Evolutionary conservation across 169 alveolate species (phyloP).

Genomic region (Babesia ovata): DNA sequence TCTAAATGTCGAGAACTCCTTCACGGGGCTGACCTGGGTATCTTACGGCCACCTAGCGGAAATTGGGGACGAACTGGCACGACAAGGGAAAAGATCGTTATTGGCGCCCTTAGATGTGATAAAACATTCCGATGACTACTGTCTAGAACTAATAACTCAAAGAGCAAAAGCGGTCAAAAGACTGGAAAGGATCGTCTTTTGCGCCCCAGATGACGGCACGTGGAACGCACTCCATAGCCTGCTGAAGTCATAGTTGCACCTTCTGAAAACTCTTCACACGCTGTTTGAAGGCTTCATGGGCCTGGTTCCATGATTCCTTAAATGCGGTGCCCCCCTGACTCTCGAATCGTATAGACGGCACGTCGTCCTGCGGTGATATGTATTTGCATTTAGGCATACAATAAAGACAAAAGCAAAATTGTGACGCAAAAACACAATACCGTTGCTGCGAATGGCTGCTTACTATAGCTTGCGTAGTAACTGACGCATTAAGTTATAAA

Average conservation of each 20-base stretch:
- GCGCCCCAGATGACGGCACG: constrained; percentile 10
- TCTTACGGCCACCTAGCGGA: constrained; percentile 14
- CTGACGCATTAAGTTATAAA: not conserved
- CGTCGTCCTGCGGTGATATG: constrained; percentile 40
- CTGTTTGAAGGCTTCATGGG: constrained; percentile 49
- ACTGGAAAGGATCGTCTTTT: constrained; percentile 18
- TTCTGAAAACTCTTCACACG: constrained; percentile 51
- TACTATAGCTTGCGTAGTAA: not conserved
- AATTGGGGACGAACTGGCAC: constrained; percentile 2
- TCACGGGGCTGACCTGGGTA: constrained; percentile 3
- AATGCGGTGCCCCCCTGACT: constrained; percentile 26
- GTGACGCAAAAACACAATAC: not conserved
- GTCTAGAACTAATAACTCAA: not conserved
- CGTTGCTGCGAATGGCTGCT: not conserved
- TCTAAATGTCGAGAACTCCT: not conserved
- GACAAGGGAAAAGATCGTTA: not conserved
- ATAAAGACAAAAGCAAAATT: not conserved
- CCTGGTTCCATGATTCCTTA: constrained; percentile 63
- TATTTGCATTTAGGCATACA: not conserved
- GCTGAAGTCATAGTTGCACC: constrained; percentile 36
- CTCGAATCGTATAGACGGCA: constrained; percentile 13
- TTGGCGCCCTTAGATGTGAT: constrained; percentile 7
- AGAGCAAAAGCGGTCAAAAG: not conserved
- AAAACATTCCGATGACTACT: not conserved
- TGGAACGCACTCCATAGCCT: constrained; percentile 11